These are phyloP conservation scores for Starmerella vitae DNA, from an alignment of 805 yeast species.

Conservation along the genomic window DNA sequence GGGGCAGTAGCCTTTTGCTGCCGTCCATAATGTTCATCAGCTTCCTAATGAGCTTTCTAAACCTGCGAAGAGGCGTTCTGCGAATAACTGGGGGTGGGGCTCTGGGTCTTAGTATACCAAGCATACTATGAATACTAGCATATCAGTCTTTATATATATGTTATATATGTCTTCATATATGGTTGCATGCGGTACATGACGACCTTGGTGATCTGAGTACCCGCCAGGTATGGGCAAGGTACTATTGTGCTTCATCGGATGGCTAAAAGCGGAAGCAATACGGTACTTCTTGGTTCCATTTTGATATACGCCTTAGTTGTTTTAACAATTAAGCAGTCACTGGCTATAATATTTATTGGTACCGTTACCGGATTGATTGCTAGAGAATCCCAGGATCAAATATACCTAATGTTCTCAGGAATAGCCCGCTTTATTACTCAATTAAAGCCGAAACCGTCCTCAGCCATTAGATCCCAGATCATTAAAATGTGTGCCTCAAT, in stretches of 20 bases:
- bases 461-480: background rate
- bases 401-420: slow-evolving; percentile 1
- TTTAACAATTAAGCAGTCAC: background rate
- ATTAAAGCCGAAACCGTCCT: background rate
- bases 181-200: too few species aligned
- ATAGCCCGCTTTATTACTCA: slow-evolving; percentile 1
- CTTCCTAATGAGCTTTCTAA: slow-evolving; percentile 4
- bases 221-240: too few species aligned
- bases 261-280: background rate
- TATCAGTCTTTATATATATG: too few species aligned
- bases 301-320: slow-evolving; percentile 1
- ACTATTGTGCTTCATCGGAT: too few species aligned
- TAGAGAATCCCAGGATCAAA: background rate
- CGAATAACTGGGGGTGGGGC: slow-evolving; percentile 13
- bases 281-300: background rate
- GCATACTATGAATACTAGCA: too few species aligned
- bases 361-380: background rate
- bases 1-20: background rate
- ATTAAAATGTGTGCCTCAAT: slow-evolving; percentile 18
- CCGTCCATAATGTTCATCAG: slow-evolving; percentile 3
- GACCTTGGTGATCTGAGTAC: too few species aligned
- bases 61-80: slow-evolving; percentile 8
- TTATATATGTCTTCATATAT: too few species aligned
- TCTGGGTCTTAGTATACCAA: slow-evolving; percentile 1
- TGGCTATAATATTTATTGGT: background rate